Percentiles rank a stretch among this genome's conserved stretches.
Conservation (phyloP, 345 rosid species). For the Eucalyptus urophylla region DNA sequence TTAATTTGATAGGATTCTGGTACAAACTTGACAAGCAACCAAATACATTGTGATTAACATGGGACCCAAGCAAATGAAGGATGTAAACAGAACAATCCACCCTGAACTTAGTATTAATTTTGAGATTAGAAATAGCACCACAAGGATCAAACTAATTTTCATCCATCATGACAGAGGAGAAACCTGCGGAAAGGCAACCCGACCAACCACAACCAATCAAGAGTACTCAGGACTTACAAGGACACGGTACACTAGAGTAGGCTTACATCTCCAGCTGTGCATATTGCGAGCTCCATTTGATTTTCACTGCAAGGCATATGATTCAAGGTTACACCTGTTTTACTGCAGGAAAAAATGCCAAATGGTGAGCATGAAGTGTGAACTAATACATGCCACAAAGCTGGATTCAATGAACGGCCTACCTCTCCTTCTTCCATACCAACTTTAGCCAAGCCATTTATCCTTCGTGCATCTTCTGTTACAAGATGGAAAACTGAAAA, state of each 20-base stretch:
- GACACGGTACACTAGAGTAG: background rate
- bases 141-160: background rate
- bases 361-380: background rate
- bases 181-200: background rate
- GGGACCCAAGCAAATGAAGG: background rate
- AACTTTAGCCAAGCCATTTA: conserved; percentile 5
- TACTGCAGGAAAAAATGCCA: background rate
- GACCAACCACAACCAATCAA: background rate
- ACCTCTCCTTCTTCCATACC: conserved; percentile 10
- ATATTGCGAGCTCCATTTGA: background rate
- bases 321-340: background rate
- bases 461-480: conserved; percentile 11
- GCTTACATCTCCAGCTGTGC: background rate
- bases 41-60: background rate
- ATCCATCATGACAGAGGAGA: background rate
- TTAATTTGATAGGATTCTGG: background rate
- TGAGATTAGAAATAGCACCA: background rate
- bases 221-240: background rate
- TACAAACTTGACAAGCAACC: background rate
- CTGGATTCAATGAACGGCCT: background rate
- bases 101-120: background rate
- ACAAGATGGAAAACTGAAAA: background rate
- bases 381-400: background rate
- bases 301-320: background rate
- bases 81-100: background rate